Percentiles rank a stretch among this genome's conserved stretches.
These are phyloP conservation scores for Fremontodendron californicum DNA, from an alignment of 345 rosid species.

Conservation along the genomic window DNA sequence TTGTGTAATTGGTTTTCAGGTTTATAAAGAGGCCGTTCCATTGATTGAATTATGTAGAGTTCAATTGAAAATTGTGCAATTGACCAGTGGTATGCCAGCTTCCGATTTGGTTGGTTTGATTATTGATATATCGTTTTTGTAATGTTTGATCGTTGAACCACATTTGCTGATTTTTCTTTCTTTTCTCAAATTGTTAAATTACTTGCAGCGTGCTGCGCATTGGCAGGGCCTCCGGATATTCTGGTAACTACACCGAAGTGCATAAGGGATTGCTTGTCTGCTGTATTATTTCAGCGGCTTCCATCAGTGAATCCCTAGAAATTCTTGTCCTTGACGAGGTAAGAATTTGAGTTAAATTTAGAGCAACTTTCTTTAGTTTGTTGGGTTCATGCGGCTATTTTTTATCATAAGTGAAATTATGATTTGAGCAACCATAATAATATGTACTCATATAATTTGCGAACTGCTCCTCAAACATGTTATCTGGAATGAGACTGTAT, in stretches of 20 bases:
- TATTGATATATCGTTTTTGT: neutral
- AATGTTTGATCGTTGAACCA: neutral
- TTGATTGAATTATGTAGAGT: slow-evolving; percentile 75
- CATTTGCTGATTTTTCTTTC: neutral
- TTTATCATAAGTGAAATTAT: no score
- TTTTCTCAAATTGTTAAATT: slow-evolving; percentile 8
- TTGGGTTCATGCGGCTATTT: no score
- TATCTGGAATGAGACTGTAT: neutral
- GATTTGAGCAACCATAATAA: neutral
- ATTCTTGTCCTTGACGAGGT: slow-evolving; percentile 95
- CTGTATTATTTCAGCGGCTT: slow-evolving; percentile 54
- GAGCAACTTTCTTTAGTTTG: no score
- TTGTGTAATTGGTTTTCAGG: slow-evolving; percentile 34
- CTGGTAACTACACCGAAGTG: slow-evolving; percentile 80
- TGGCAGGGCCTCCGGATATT: slow-evolving; percentile 75
- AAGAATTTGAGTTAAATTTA: slow-evolving; percentile 14
- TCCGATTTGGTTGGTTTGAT: slow-evolving; percentile 64
- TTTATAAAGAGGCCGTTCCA: slow-evolving; percentile 53
- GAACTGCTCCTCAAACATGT: neutral
- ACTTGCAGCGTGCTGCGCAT: slow-evolving; percentile 66
- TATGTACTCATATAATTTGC: neutral
- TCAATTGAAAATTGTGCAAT: slow-evolving; percentile 64
- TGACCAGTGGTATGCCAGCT: slow-evolving; percentile 63
- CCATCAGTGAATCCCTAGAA: slow-evolving; percentile 63
- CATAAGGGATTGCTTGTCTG: slow-evolving; percentile 69